phyloP scores from a whole-genome alignment of 75 land plant genomes.

The Pseudotsuga menziesii region DNA sequence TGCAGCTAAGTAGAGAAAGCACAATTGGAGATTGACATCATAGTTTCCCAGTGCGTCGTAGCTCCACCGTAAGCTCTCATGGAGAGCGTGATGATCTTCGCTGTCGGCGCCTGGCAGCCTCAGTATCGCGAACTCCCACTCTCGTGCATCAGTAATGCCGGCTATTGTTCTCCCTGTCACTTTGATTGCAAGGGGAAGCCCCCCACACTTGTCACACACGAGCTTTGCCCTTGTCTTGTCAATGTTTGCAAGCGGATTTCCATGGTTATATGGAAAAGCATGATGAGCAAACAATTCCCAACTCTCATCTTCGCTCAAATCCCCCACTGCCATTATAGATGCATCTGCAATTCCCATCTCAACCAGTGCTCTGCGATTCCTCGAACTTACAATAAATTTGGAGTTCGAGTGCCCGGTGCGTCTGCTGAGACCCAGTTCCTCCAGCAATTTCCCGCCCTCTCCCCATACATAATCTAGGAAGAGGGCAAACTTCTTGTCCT shows the following conservation, averaged over 20 bases:
- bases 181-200: not conserved
- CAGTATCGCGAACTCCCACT: not conserved
- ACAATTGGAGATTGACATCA: not conserved
- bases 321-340: not conserved
- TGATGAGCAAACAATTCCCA: not conserved
- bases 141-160: not conserved
- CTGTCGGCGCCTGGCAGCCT: not conserved
- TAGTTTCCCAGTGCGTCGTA: not conserved
- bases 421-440: not conserved
- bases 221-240: not conserved
- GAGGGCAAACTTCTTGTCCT: not conserved
- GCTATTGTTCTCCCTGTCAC: not conserved
- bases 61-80: not conserved
- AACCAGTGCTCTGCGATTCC: not conserved
- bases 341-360: not conserved
- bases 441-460: not conserved
- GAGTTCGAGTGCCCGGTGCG: not conserved
- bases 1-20: not conserved
- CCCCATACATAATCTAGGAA: conserved; percentile 4
- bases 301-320: not conserved
- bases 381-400: not conserved
- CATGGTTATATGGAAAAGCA: not conserved
- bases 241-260: not conserved
- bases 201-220: not conserved
- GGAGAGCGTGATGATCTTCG: not conserved